Base-by-base conservation (phyloP, 1,139 yeast genomes). In the Lodderomyces oxycetoniae region DNA sequence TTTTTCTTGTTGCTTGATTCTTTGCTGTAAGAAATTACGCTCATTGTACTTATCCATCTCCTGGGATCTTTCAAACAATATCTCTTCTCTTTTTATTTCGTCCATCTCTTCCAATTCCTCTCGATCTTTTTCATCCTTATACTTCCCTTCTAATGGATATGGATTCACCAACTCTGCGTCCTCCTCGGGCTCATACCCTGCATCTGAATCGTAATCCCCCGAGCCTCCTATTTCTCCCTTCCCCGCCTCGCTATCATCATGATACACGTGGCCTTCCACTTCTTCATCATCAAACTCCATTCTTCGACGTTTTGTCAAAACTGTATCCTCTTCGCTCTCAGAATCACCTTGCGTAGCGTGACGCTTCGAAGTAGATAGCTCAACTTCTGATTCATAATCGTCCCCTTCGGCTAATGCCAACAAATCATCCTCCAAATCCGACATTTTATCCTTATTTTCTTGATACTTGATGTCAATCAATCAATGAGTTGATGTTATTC, bases 111-210 rank as follows among this genome's bases (percentile, higher is more conserved):
- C 79, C 44, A 91, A 64, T 33, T 53, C 53, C 4, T 64, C 78
- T 40, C 87, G 71, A 58, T 93, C 99, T 6, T 66, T 70, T 39
- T 80, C 95, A 57, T 88, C 84, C 50, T 79, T 84, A 63, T 80
- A 91, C 52, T 87, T 87, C 11, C 95, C 95, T 53, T 88, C 96
- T 38, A 91, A 61, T 2, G 98, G 98, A 55, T 89, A 91, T 5
- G 97, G 98, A 47, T 71, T 74, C 25, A 62, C 55, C 46, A 82
- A 72, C 35, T 64, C 65, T 6, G 48, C 55, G 7, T 45, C 57
- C 2, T 43, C 54, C 4, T 45, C 57, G 1, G 47, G 55, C 2
- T 47, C 57, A 1, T 48, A 57, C 3, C 49, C 57, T 2, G 46
- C 53, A 4, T 44, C 29, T 3, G 22, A 27, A 6, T 28, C 36